Percentiles rank a stretch among this genome's conserved stretches.
Conservation (phyloP, 148 eudicot genomes). For the Vaccinium vitisidaea region DNA sequence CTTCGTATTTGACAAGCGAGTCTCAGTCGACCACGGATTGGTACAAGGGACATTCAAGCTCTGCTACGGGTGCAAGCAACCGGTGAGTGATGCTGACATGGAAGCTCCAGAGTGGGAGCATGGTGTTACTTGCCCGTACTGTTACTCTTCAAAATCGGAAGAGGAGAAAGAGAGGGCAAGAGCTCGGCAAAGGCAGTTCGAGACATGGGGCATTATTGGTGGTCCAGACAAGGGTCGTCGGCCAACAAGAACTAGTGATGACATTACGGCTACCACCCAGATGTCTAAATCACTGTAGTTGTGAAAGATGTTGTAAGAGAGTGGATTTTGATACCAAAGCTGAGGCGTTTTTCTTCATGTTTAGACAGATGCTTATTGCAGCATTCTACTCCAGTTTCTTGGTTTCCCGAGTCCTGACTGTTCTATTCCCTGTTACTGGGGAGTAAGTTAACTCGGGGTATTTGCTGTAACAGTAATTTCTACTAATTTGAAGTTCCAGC, state of each 20-base stretch:
- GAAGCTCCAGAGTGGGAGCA: slow-evolving; percentile 78
- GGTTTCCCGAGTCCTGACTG: not conserved
- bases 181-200: slow-evolving; percentile 89
- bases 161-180: slow-evolving; percentile 94
- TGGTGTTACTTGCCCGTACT: slow-evolving; percentile 80
- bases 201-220: slow-evolving; percentile 88
- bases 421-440: not conserved
- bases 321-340: not conserved
- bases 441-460: not conserved
- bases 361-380: not conserved
- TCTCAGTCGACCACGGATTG: slow-evolving; percentile 90
- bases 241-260: slow-evolving; percentile 31
- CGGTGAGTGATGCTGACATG: slow-evolving; percentile 97
- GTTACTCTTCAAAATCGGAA: slow-evolving; percentile 76
- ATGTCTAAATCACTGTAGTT: slow-evolving; percentile 44
- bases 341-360: not conserved
- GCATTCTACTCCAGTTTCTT: too few species aligned
- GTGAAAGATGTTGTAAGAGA: not conserved
- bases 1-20: slow-evolving; percentile 96
- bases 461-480: not conserved
- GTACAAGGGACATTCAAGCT: slow-evolving; percentile 84
- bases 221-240: slow-evolving; percentile 93
- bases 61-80: slow-evolving; percentile 98
- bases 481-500: too few species aligned
- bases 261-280: slow-evolving; percentile 16